phyloP scores from a whole-genome alignment of 75 land plant genomes.

The Cupressus sempervirens region DNA sequence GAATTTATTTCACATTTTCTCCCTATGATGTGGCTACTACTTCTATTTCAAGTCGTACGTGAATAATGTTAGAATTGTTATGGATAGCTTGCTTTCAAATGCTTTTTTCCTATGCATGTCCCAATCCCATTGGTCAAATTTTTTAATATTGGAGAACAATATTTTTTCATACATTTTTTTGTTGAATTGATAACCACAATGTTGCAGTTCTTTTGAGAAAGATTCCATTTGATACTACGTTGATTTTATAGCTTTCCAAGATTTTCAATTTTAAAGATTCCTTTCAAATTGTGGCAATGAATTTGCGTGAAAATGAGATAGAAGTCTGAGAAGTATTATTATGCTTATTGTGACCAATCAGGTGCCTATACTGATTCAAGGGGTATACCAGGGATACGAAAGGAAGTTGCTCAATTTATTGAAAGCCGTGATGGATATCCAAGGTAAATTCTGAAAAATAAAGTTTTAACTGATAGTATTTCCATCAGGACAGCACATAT shows the following conservation, averaged over 20 bases:
- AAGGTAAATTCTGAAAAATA: conserved; percentile 42
- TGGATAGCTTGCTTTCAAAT: neutral
- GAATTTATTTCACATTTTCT: neutral
- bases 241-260: neutral
- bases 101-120: neutral
- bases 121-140: neutral
- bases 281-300: conserved; percentile 2
- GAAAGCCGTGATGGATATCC: conserved; percentile 94
- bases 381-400: conserved; percentile 88
- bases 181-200: neutral
- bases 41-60: neutral
- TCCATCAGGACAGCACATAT: neutral
- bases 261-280: neutral
- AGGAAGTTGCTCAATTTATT: conserved; percentile 94
- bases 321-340: conserved; percentile 7
- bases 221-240: neutral
- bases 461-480: neutral
- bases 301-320: neutral
- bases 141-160: neutral
- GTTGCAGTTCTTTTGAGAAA: neutral
- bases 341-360: conserved; percentile 18
- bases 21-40: neutral
- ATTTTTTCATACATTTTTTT: neutral
- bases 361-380: conserved; percentile 99
- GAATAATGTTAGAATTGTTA: neutral